Conservation (phyloP, 768 basidiomycete genomes). For the Lentinula lateritia region DNA sequence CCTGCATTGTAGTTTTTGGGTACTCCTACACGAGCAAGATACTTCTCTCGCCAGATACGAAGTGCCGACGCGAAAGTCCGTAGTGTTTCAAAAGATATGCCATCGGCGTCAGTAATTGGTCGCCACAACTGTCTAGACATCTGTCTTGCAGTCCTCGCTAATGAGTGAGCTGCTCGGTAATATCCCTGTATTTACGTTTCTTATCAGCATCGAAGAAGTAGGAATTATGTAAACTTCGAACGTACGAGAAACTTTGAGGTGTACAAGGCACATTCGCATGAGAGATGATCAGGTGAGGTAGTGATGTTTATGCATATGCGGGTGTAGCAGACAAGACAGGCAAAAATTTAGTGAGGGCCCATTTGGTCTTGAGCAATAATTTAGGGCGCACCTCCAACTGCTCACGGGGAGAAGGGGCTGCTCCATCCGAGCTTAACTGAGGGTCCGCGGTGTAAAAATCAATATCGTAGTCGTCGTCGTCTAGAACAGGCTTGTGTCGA, state of each 20-base stretch:
- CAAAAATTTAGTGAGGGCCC: neutral
- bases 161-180: conserved; percentile 74
- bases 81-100: conserved; percentile 68
- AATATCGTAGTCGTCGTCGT: conserved; percentile 87
- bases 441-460: conserved; percentile 81
- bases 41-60: conserved; percentile 69
- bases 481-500: conserved; percentile 78
- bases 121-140: conserved; percentile 81
- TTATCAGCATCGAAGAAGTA: neutral
- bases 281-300: neutral
- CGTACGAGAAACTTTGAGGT: conserved; percentile 61
- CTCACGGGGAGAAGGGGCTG: conserved; percentile 62
- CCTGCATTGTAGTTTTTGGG: conserved; percentile 77
- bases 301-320: neutral
- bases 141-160: conserved; percentile 78
- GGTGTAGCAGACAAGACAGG: neutral
- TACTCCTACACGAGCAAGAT: conserved; percentile 76
- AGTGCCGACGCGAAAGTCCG: conserved; percentile 50
- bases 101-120: conserved; percentile 69
- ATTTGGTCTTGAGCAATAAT: neutral
- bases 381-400: conserved; percentile 63
- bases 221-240: conserved; percentile 7
- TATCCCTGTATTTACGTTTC: conserved; percentile 53
- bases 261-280: neutral
- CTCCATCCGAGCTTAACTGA: conserved; percentile 34